A percentile compares a stretch with the other conserved stretches of the same genome.
Conservation (phyloP, 495 filamentous ascomycete species). For the Aspergillus nanangensis region DNA sequence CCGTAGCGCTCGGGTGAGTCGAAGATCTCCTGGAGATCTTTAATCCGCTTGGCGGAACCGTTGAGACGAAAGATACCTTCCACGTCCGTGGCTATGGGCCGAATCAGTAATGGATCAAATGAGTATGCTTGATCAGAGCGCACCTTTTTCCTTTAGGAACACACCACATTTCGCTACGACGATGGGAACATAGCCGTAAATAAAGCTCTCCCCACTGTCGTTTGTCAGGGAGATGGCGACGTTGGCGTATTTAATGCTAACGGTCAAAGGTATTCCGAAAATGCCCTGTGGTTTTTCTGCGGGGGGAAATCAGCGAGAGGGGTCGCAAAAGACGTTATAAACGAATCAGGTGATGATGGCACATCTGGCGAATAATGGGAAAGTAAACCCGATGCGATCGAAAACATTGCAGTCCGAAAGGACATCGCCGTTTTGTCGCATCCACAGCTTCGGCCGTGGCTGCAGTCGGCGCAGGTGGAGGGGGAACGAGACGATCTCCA, state of each 20-base stretch:
- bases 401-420: no score
- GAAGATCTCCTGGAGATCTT: constrained; percentile 87
- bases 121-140: no score
- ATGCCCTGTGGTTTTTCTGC: constrained; percentile 55
- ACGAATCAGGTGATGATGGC: background rate
- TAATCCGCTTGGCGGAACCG: constrained; percentile 96
- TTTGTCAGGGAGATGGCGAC: constrained; percentile 96
- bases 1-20: constrained; percentile 95
- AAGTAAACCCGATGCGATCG: no score
- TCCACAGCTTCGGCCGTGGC: no score
- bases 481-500: no score
- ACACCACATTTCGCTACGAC: constrained; percentile 98
- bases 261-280: constrained; percentile 89
- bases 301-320: constrained; percentile 1
- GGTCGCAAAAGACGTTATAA: background rate
- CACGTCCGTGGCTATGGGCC: constrained; percentile 74
- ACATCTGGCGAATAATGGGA: no score
- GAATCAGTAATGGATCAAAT: constrained; percentile 1
- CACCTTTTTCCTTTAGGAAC: constrained; percentile 97
- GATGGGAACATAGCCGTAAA: constrained; percentile 98
- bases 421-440: no score
- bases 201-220: constrained; percentile 86
- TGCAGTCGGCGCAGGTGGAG: no score
- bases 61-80: constrained; percentile 97
- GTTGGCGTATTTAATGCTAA: constrained; percentile 97